A percentile compares a stretch with the other conserved stretches of the same genome.
Evolutionary conservation across 352 stramenopile species (phyloP).

Genomic region (Phytophthora agathidicida): DNA sequence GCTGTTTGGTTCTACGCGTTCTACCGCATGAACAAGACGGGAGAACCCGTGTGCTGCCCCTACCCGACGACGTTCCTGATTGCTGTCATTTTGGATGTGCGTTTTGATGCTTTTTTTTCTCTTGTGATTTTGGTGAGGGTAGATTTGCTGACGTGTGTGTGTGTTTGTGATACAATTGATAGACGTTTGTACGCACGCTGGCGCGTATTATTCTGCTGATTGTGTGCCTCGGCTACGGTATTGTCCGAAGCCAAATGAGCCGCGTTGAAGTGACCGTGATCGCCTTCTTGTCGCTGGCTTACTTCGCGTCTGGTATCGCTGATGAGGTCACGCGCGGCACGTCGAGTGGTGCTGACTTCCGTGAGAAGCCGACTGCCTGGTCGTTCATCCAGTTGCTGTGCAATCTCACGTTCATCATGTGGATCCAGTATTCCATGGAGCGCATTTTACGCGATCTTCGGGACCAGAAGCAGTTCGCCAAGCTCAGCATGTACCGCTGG

Average conservation of each 20-base stretch:
- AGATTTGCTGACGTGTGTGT: constrained; percentile 9
- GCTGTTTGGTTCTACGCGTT: constrained; percentile 86
- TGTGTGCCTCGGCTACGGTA: constrained; percentile 92
- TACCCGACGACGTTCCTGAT: constrained; percentile 87
- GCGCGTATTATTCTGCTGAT: constrained; percentile 85
- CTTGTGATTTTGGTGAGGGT: background rate
- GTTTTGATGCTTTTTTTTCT: constrained; percentile 30
- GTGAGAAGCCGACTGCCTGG: constrained; percentile 80
- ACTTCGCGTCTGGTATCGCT: constrained; percentile 76
- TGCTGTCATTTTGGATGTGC: constrained; percentile 82
- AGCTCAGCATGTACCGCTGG: constrained; percentile 89
- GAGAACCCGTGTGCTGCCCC: constrained; percentile 88
- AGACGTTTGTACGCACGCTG: constrained; percentile 85
- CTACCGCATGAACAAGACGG: constrained; percentile 89
- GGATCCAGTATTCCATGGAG: constrained; percentile 90
- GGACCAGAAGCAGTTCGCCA: constrained; percentile 91
- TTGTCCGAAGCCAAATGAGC: constrained; percentile 72
- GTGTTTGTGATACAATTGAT: background rate
- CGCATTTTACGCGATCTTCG: constrained; percentile 79
- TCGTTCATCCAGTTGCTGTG: constrained; percentile 87
- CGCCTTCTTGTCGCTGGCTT: constrained; percentile 68
- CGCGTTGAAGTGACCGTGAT: constrained; percentile 59
- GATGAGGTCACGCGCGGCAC: constrained; percentile 83
- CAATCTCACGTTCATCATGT: constrained; percentile 91
- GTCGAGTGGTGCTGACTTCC: constrained; percentile 80